Base-by-base conservation (phyloP, 2,329 filamentous ascomycete species). In the Penicillium sp. region DNA sequence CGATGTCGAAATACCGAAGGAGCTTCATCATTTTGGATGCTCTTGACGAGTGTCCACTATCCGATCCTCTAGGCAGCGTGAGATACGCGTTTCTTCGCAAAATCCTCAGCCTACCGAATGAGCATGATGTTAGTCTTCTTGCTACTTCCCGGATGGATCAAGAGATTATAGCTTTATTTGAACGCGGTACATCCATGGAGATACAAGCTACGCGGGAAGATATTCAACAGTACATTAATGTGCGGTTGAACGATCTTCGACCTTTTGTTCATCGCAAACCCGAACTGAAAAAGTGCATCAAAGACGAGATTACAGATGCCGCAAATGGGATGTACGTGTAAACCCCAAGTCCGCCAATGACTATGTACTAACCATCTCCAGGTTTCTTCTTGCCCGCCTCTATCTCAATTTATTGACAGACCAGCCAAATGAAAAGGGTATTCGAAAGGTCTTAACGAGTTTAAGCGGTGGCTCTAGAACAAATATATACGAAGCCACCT, bases 401-500 rank as follows among this genome's bases (percentile, higher is more conserved):
- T 59, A 60, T 33, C 50, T 62, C 33, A 60, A 57, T 17, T 37
- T 57, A n/a, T 47, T 63, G 8, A 45, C 38, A 17, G 45, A 56
- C 19, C 42, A 61, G 47, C 33, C 38, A 44, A 61, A 56, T 33
- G 45, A 51, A 10, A 65, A 61, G 33, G 35, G 50, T 7, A 40
- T 65, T 30, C 57, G 55, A 22, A 53, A 30, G 19, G 49, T 58
- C 15, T n/a, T 60, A 3, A 13, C 51, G 12, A 53, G 45, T 37
- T 53, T 65, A 9, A n/a, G 17, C 9, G 56, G 19, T 9, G 47
- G 45, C 1, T 40, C 51, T 30, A 22, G 37, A 28, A 24, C 33
- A 12, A 59, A 67, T 15, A 73, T 71, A 3, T 79, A 81, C 38
- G 67, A 79, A 22, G 4, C 66, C 10, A 77, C 79, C 0, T 86